These are phyloP conservation scores for Flaveria linearis DNA, from an alignment of 129 eudicot species.

Conservation along the genomic window DNA sequence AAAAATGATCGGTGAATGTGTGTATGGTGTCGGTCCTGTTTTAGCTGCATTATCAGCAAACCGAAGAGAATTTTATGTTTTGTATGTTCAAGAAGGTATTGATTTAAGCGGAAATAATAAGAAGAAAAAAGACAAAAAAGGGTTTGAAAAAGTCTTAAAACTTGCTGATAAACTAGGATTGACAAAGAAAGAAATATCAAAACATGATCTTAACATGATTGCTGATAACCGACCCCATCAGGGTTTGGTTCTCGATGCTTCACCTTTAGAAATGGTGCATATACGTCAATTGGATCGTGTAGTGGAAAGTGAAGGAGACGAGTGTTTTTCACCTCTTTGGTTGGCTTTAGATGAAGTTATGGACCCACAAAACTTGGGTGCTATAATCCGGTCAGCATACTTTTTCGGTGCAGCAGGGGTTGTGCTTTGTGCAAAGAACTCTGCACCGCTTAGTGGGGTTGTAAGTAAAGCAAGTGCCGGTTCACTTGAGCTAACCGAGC, in stretches of 20 bases:
- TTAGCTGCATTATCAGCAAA: conserved; percentile 84
- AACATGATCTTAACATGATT: conserved; percentile 92
- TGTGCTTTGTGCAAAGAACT: conserved; percentile 91
- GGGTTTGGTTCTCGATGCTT: conserved; percentile 86
- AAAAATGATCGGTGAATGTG: conserved; percentile 76
- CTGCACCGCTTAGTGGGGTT: conserved; percentile 95
- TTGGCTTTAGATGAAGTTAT: conserved; percentile 94
- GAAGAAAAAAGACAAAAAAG: conserved; percentile 94
- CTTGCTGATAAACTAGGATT: conserved; percentile 75
- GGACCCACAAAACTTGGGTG: conserved; percentile 96
- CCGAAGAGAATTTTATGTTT: conserved; percentile 71
- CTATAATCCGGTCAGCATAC: conserved; percentile 83
- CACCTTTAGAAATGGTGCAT: conserved; percentile 88
- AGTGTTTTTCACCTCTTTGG: conserved; percentile 65
- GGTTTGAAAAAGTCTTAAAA: conserved; percentile 72
- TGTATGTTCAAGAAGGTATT: conserved; percentile 84
- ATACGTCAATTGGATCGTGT: conserved; percentile 72
- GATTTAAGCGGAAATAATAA: conserved; percentile 72
- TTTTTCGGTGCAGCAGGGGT: conserved; percentile 92
- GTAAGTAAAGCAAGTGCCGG: conserved; percentile 99
- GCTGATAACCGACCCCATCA: conserved; percentile 93
- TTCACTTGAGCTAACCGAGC: conserved; percentile 80
- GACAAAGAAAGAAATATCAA: conserved; percentile 61
- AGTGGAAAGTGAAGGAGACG: conserved; percentile 28
- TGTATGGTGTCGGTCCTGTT: conserved; percentile 94